Evolutionary conservation across 2,329 filamentous ascomycete species (phyloP), one percentile per base, ranked within the genome.

Genomic region (Eurotiales sp.): DNA sequence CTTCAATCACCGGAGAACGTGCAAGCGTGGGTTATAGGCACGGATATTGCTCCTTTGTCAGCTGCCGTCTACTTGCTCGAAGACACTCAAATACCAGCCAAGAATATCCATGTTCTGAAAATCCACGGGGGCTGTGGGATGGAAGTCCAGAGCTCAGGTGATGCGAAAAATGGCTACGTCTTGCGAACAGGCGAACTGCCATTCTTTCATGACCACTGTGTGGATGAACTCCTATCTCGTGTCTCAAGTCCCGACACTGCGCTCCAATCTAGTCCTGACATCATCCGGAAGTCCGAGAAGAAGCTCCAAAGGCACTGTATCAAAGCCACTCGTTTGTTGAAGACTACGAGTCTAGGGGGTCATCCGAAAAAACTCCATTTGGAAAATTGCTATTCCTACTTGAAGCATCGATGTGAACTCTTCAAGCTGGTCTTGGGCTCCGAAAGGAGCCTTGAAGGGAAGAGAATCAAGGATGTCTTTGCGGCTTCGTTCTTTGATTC

Each of bases 61-160:
- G 62, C 69, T 4, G 64, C 67, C 3, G 61, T 65, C n/a, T 64
- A 69, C 49, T 62, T 71, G 12, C 64, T 72, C 39, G 60, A 61
- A 6, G 64, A 71, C 50, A 67, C 62, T 19, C 59, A 65, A 25
- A 59, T 71, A 27, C 64, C 66, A 0, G 61, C 59, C 0, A 34
- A 55, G 2, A 62, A 68, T 45, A 65, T 71, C 55, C 67, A 67
- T 19, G 61, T 72, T 19, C 58, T 71, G 12, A 68, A 71, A 44
- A 40, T 55, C 8, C 49, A 58, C 4, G 57, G 64, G 0, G 68
- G 67, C n/a, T 67, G 69, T 8, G 67, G 61, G 1, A 58, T 71
- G 40, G 60, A 64, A 49, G 25, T 27, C 25, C 25, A 27, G 25
- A 58, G 56, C 6, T 54, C 59, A 8, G 59, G 65, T 2, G 57